Conservation (phyloP, 345 rosid genomes). For the Moringa oleifera region DNA sequence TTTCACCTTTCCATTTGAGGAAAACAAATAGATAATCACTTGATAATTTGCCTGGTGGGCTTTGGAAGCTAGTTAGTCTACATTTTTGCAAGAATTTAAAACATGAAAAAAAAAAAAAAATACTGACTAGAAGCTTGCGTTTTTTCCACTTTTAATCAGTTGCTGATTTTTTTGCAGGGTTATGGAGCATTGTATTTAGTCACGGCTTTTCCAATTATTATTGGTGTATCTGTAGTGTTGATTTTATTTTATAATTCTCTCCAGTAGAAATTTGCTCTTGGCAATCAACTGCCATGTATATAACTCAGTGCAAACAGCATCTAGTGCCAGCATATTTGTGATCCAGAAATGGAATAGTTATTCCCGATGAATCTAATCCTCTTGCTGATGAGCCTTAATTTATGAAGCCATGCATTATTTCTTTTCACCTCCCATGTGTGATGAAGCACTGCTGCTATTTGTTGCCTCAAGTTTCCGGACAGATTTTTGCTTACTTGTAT, state of each 20-base stretch:
- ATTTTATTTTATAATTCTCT: constrained; percentile 90
- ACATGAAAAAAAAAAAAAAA: too few species aligned
- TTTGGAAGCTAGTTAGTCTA: not conserved
- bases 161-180: constrained; percentile 56
- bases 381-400: not conserved
- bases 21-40: not conserved
- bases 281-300: constrained; percentile 2
- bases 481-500: not conserved
- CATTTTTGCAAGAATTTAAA: constrained; percentile 2
- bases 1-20: not conserved
- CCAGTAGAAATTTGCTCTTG: constrained; percentile 41
- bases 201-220: constrained; percentile 84
- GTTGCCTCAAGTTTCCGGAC: too few species aligned
- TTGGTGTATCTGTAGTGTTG: constrained; percentile 78
- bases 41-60: constrained; percentile 1
- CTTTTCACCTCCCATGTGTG: too few species aligned
- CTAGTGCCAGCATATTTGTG: not conserved
- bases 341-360: constrained; percentile 1
- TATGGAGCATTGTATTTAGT: constrained; percentile 91
- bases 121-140: too few species aligned
- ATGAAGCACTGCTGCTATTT: too few species aligned
- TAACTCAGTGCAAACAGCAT: not conserved
- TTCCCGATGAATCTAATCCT: not conserved
- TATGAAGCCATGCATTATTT: not conserved
- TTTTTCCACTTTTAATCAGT: not conserved